Conservation (phyloP, 306 rosid species). For the Prunus fruticosa region DNA sequence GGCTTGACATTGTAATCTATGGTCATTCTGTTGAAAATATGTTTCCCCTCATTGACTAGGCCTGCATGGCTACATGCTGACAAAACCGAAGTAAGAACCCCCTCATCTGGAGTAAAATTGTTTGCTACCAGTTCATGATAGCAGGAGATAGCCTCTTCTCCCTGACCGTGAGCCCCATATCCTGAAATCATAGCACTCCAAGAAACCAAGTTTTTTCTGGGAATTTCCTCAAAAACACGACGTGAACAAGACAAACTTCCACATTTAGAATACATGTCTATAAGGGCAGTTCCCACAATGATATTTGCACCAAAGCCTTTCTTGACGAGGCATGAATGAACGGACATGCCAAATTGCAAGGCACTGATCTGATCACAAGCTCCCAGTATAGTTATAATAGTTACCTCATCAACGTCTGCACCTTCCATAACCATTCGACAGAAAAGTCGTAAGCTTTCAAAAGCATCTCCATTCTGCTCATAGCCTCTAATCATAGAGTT, state of each 20-base stretch:
- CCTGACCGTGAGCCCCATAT: conserved; percentile 59
- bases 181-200: conserved; percentile 58
- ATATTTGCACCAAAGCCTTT: conserved; percentile 44
- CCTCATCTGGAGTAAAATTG: conserved; percentile 50
- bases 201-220: conserved; percentile 48
- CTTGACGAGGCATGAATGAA: conserved; percentile 49
- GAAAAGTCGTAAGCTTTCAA: conserved; percentile 49
- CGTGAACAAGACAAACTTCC: conserved; percentile 49
- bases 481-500: conserved; percentile 60
- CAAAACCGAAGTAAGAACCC: conserved; percentile 52
- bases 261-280: conserved; percentile 64
- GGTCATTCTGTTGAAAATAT: conserved; percentile 41
- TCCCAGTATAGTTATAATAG: conserved; percentile 39
- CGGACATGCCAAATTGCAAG: conserved; percentile 41
- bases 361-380: conserved; percentile 53
- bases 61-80: conserved; percentile 72
- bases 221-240: conserved; percentile 44
- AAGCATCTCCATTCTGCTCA: conserved; percentile 45
- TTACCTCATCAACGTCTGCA: conserved; percentile 51
- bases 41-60: conserved; percentile 53
- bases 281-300: conserved; percentile 49
- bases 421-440: conserved; percentile 42
- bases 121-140: conserved; percentile 42
- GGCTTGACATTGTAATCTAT: conserved; percentile 44
- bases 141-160: conserved; percentile 51